Evolutionary conservation across 768 basidiomycete species (phyloP).

Genomic region (Hygrophoropsis aurantiaca): DNA sequence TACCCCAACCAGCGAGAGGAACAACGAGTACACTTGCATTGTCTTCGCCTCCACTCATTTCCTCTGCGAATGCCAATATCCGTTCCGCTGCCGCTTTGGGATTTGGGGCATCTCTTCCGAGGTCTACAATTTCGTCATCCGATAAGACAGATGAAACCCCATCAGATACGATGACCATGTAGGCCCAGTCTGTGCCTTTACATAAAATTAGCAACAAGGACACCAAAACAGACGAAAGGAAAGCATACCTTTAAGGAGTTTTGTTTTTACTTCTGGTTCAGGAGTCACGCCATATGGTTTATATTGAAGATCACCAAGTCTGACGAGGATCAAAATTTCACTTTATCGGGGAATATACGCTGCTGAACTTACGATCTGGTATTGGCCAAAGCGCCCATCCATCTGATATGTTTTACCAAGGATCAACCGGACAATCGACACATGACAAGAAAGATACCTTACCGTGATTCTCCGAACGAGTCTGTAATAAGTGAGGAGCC

Average conservation of each 20-base stretch:
- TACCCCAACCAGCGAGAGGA: constrained; percentile 91
- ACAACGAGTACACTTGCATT: constrained; percentile 91
- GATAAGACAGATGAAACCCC: constrained; percentile 90
- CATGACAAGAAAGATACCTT: constrained; percentile 15
- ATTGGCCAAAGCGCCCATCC: constrained; percentile 95
- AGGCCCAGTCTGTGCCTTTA: constrained; percentile 81
- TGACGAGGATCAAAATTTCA: constrained; percentile 27
- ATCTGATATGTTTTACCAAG: constrained; percentile 43
- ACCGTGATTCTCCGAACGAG: constrained; percentile 92
- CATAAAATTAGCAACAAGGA: background rate
- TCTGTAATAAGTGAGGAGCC: constrained; percentile 88
- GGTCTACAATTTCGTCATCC: constrained; percentile 92
- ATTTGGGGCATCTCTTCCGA: constrained; percentile 67
- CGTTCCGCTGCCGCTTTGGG: constrained; percentile 81
- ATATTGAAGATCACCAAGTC: constrained; percentile 86
- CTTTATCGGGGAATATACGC: too few relatives aligned
- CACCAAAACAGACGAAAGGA: background rate
- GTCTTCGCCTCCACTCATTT: constrained; percentile 77
- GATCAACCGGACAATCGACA: background rate
- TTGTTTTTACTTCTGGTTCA: constrained; percentile 83
- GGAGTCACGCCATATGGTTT: constrained; percentile 91
- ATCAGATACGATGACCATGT: constrained; percentile 87
- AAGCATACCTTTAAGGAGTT: constrained; percentile 66
- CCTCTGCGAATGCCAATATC: constrained; percentile 85
- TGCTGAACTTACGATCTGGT: constrained; percentile 69